Evolutionary conservation across 1,139 yeast species (phyloP).

Genomic region (Chernovozyma sophiae-reginae): DNA sequence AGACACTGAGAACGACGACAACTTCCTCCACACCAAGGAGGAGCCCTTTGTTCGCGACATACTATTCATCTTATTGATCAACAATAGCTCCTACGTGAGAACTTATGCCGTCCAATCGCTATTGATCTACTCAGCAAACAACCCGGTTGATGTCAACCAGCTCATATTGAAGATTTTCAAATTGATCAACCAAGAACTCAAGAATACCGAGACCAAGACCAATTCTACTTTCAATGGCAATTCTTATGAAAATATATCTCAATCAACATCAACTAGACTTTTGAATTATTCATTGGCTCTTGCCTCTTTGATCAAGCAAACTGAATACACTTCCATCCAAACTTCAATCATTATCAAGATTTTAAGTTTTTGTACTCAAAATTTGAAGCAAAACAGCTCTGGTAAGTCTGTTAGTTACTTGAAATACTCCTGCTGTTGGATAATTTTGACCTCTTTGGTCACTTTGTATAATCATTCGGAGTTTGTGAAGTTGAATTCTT

Average conservation of each 20-base stretch:
- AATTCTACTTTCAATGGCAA: slow-evolving; percentile 7
- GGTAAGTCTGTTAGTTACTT: slow-evolving; percentile 14
- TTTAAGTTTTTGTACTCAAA: slow-evolving; percentile 47
- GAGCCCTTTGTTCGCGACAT: slow-evolving; percentile 27
- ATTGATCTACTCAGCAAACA: slow-evolving; percentile 26
- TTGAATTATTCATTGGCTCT: slow-evolving; percentile 35
- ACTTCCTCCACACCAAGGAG: slow-evolving; percentile 11
- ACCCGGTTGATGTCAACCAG: slow-evolving; percentile 35
- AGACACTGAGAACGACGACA: slow-evolving; percentile 2
- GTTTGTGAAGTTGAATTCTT: slow-evolving; percentile 64
- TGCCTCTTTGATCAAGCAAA: slow-evolving; percentile 35
- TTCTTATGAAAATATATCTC: slow-evolving; percentile 22
- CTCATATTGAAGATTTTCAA: slow-evolving; percentile 31
- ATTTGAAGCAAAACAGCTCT: slow-evolving; percentile 33
- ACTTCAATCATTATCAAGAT: slow-evolving; percentile 40
- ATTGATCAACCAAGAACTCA: slow-evolving; percentile 31
- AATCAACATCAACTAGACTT: slow-evolving; percentile 20
- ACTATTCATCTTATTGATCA: slow-evolving; percentile 31
- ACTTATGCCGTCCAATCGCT: slow-evolving; percentile 34
- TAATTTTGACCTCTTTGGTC: slow-evolving; percentile 70
- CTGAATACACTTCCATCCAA: slow-evolving; percentile 35
- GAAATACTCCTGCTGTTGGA: slow-evolving; percentile 54
- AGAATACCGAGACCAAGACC: slow-evolving; percentile 11
- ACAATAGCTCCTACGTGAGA: slow-evolving; percentile 32
- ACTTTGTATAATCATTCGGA: slow-evolving; percentile 58